Evolutionary conservation across 306 rosid genomes (phyloP).

Genomic region (Cicer pinnatifidum): DNA sequence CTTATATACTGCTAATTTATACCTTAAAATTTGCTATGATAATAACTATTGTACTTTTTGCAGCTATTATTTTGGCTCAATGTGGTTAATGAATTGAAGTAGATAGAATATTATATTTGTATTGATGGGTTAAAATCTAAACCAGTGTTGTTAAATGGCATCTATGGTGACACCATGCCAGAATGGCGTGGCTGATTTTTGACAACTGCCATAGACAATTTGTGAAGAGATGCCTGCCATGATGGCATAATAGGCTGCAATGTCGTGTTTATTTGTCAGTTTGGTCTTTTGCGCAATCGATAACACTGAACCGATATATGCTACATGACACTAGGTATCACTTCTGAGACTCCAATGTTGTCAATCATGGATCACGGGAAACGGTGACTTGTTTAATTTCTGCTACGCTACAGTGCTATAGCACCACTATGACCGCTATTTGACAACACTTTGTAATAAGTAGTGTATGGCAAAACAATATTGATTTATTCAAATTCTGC

Average conservation of each 20-base stretch:
- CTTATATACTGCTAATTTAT: conserved; percentile 2
- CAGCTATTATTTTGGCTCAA: background rate
- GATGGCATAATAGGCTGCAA: background rate
- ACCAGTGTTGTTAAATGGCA: background rate
- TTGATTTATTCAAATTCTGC: too few species aligned
- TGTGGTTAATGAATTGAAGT: background rate
- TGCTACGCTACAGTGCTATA: too few species aligned
- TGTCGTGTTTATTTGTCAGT: background rate
- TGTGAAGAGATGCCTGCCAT: background rate
- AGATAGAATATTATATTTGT: background rate
- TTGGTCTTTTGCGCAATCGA: background rate
- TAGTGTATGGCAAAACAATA: too few species aligned
- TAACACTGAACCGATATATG: background rate
- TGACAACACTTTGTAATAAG: too few species aligned
- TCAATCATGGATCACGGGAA: too few species aligned
- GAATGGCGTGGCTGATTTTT: background rate
- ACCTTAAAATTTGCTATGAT: background rate
- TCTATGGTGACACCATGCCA: background rate
- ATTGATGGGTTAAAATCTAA: conserved; percentile 1
- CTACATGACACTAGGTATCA: background rate
- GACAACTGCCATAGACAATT: background rate
- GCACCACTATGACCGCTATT: too few species aligned
- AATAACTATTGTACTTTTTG: background rate
- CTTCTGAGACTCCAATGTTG: background rate
- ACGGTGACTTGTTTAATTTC: too few species aligned